Percentiles rank a stretch among this genome's conserved stretches.
These are phyloP conservation scores for Penicillium antarcticum DNA, from an alignment of 495 filamentous ascomycete species.

Conservation along the genomic window DNA sequence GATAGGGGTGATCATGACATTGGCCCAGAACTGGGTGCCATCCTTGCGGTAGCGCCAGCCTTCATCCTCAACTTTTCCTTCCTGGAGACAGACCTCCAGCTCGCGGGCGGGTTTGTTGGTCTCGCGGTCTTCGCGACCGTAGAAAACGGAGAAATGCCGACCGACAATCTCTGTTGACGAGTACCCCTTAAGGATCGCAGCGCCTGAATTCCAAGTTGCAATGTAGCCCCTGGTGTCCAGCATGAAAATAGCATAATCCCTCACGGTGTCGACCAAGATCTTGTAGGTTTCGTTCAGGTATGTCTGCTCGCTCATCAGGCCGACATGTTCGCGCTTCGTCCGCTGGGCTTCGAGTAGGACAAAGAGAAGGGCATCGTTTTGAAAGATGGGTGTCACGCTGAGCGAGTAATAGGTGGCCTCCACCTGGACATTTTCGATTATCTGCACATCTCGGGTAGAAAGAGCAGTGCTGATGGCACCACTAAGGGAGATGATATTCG, in stretches of 20 bases:
- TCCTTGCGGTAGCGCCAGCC: slow-evolving; percentile 65
- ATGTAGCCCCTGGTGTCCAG: slow-evolving; percentile 57
- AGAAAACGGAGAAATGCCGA: slow-evolving; percentile 61
- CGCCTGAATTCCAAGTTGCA: slow-evolving; percentile 61
- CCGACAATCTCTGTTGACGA: slow-evolving; percentile 55
- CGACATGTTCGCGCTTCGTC: slow-evolving; percentile 14
- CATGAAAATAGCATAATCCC: slow-evolving; percentile 68
- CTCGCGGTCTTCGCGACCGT: slow-evolving; percentile 52
- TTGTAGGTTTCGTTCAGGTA: slow-evolving; percentile 58
- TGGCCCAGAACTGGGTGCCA: slow-evolving; percentile 63
- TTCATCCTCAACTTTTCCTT: slow-evolving; percentile 62
- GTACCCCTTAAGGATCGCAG: slow-evolving; percentile 59
- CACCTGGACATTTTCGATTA: slow-evolving; percentile 26
- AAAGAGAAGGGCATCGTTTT: slow-evolving; percentile 41
- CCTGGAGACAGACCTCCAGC: slow-evolving; percentile 53
- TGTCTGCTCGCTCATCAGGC: slow-evolving; percentile 33
- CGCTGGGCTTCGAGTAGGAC: slow-evolving; percentile 46
- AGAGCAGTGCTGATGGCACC: slow-evolving; percentile 45
- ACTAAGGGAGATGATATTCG: slow-evolving; percentile 36
- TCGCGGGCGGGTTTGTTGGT: slow-evolving; percentile 53
- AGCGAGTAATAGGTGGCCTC: slow-evolving; percentile 30
- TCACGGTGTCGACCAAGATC: slow-evolving; percentile 61
- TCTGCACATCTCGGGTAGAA: slow-evolving; percentile 29
- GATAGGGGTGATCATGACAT: slow-evolving; percentile 62
- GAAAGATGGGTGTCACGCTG: slow-evolving; percentile 52